These are phyloP conservation scores for Mesotaenium endlicherianum DNA, from an alignment of 139 green algal genomes.

Conservation along the genomic window DNA sequence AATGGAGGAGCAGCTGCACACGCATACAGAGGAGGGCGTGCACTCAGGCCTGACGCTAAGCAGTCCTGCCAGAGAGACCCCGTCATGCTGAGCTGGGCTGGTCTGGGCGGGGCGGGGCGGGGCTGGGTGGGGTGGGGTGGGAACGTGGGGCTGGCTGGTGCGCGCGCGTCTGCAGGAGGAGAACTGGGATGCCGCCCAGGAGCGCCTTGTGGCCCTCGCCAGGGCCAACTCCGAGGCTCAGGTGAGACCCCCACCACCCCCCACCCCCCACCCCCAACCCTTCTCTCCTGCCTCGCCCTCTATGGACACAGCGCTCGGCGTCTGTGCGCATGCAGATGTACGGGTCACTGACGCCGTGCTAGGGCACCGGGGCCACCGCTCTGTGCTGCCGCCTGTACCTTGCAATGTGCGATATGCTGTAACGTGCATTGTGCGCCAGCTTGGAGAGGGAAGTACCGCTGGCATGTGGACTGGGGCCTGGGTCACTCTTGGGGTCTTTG, in stretches of 20 bases:
- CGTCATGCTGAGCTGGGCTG: too few species aligned
- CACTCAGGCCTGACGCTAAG: too few species aligned
- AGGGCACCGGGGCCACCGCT: too few species aligned
- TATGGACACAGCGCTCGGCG: too few species aligned
- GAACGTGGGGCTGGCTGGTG: background rate
- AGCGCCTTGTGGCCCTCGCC: slow-evolving; percentile 66
- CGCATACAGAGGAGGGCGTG: too few species aligned
- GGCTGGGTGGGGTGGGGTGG: background rate
- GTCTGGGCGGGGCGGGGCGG: background rate
- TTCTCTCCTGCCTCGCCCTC: too few species aligned
- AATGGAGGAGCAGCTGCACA: too few species aligned
- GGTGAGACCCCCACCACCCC: too few species aligned
- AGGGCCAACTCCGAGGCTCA: slow-evolving; percentile 72
- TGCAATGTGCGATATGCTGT: background rate
- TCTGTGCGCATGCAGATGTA: too few species aligned
- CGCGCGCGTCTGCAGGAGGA: slow-evolving; percentile 34
- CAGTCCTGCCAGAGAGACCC: too few species aligned
- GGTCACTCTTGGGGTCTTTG: background rate
- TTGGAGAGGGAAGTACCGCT: background rate
- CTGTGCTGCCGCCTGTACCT: background rate
- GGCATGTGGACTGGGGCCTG: background rate
- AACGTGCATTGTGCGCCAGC: background rate
- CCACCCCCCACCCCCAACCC: too few species aligned
- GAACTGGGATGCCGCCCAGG: slow-evolving; percentile 64
- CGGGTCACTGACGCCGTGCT: too few species aligned